Percentiles rank a stretch among this genome's conserved stretches.
These are phyloP conservation scores for Talaromyces pinophilus DNA, from an alignment of 2,329 filamentous ascomycete species.

Conservation along the genomic window DNA sequence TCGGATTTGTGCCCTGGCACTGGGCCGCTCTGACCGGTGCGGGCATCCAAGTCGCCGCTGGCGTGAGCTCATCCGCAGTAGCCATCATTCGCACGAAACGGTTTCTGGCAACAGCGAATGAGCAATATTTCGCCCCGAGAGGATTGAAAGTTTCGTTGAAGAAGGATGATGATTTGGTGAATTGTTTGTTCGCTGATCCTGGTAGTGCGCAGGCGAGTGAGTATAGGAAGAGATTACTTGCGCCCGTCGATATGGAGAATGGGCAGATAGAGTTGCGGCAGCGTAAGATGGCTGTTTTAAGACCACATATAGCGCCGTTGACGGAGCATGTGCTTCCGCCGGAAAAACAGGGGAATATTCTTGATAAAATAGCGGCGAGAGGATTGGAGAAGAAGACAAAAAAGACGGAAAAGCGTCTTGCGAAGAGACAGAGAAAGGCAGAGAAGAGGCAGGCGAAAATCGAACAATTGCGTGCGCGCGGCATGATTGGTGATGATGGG, in stretches of 20 bases:
- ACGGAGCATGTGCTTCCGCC: slow-evolving; percentile 9
- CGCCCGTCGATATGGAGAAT: neutral
- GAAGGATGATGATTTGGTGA: slow-evolving; percentile 16
- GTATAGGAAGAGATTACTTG: neutral
- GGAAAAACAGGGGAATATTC: slow-evolving; percentile 11
- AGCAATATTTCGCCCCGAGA: slow-evolving; percentile 12
- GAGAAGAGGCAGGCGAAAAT: slow-evolving; percentile 7
- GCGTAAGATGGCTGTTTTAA: slow-evolving; percentile 16
- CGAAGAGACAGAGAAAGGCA: slow-evolving; percentile 1
- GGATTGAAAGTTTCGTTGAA: slow-evolving; percentile 15
- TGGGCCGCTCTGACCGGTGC: slow-evolving; percentile 20
- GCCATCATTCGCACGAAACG: slow-evolving; percentile 11
- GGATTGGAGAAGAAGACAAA: slow-evolving; percentile 1
- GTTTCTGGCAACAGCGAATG: slow-evolving; percentile 12
- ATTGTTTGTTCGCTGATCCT: neutral
- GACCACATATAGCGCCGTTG: slow-evolving; percentile 8
- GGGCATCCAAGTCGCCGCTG: slow-evolving; percentile 13
- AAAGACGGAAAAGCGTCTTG: neutral
- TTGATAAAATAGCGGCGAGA: slow-evolving; percentile 13
- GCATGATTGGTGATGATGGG: neutral
- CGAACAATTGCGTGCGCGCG: neutral
- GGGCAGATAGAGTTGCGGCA: slow-evolving; percentile 7
- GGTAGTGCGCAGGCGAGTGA: neutral
- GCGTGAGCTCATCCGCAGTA: slow-evolving; percentile 12
- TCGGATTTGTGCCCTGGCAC: slow-evolving; percentile 24